Evolutionary conservation across 164 flowering plant species (phyloP), one percentile per base, ranked within the genome.

Genomic region (Cinnamomum micranthum): DNA sequence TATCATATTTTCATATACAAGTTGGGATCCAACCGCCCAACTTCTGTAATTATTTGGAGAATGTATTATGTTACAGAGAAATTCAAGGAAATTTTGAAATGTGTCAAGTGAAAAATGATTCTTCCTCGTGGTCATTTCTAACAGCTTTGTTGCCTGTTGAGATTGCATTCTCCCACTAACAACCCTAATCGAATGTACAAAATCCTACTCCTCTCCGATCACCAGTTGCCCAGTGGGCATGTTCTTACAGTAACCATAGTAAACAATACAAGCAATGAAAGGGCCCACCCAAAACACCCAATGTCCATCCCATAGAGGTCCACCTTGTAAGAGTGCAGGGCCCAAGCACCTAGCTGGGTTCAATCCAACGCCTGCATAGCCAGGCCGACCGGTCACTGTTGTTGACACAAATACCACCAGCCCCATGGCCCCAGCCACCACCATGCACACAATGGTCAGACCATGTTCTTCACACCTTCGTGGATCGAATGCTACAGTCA

Each of bases 241-340:
- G 70, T 68, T 74, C 28, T 31, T 22, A n/a, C 67, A 72, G 35
- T 72, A 71, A 12, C 74, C 51, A 50, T 77, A 69, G n/a, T 82
- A 80, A 9, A 68, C 68, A 24, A 73, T 64, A 50, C 84, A 81
- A 19, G 79, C 84, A 5, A 79, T 6, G 27, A 71, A 67, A 6
- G 86, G 82, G 0, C 84, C 86, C 0, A 76, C 59, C 86, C 86
- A 81, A 33, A 81, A 81, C 15, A 81, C 84, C 86, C 84, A 84
- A 74, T 84, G 84, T 10, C 77, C 81, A 15, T 76, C 19, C 82
- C 86, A 84, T 15, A 81, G 52, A 1, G 11, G 22, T 19, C 86
- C 84, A 6, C 82, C 78, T 22, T 23, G 51, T 31, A 84, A 22
- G 28, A 84, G 20, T 0, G 82, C 86, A 0, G 86, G 75, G 3